phyloP scores from a whole-genome alignment of 2,329 filamentous ascomycete species.

The Xylaria sp. region DNA sequence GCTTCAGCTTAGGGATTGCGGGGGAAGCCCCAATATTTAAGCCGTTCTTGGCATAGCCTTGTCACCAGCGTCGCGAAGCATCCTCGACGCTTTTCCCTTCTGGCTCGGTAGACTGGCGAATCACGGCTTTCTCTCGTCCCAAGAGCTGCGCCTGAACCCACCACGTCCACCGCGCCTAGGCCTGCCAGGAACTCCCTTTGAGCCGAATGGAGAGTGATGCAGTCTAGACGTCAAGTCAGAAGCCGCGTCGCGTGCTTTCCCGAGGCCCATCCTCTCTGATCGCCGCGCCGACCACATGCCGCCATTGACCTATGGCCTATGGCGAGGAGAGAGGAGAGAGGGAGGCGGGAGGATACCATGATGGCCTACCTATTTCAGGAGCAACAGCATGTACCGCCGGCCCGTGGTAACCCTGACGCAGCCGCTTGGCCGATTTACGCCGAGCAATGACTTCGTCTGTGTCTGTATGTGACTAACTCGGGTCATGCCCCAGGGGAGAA shows the following conservation, averaged over 20 bases:
- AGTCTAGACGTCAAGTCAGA: conserved; percentile 38
- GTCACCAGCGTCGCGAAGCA: conserved; percentile 1
- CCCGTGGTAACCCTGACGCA: conserved; percentile 37
- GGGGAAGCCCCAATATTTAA: conserved; percentile 5
- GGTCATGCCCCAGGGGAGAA: conserved; percentile 15
- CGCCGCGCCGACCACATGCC: conserved; percentile 12
- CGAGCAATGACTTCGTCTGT: conserved; percentile 40
- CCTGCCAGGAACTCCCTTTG: conserved; percentile 51
- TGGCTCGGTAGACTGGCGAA: conserved; percentile 60
- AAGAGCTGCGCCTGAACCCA: conserved; percentile 16
- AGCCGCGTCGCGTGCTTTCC: conserved; percentile 37
- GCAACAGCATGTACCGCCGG: conserved; percentile 28
- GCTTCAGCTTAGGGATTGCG: conserved; percentile 25
- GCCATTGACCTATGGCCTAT: conserved; percentile 9
- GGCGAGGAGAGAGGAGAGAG: conserved; percentile 6
- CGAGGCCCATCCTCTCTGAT: conserved; percentile 21
- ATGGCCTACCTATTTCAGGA: conserved; percentile 14
- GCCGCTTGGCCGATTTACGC: conserved; percentile 52
- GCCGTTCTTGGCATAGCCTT: conserved; percentile 25
- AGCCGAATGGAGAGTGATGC: conserved; percentile 49
- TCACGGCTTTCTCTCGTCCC: conserved; percentile 51
- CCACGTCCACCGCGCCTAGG: conserved; percentile 28
- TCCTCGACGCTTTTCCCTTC: conserved; percentile 24
- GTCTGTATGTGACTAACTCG: conserved; percentile 31
- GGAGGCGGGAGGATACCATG: conserved; percentile 22